phyloP scores from a whole-genome alignment of 225 moss, liverwort and hornwort species.

The Anthoceros angustus region DNA sequence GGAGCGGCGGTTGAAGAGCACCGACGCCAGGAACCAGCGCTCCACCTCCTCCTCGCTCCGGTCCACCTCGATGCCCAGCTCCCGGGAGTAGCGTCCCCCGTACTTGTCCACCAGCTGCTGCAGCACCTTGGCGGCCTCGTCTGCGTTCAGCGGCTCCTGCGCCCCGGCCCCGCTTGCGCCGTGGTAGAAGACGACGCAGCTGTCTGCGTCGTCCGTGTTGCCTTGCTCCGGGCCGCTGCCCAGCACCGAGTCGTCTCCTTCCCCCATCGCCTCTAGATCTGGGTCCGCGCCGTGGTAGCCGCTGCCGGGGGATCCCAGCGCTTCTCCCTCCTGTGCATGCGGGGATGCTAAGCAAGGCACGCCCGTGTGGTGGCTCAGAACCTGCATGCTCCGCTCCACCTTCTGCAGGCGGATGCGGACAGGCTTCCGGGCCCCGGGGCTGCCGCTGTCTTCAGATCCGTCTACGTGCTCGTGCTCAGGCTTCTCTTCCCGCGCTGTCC shows the following conservation, averaged over 20 bases:
- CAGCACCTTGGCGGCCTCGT: constrained; percentile 13
- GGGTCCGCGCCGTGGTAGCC: neutral
- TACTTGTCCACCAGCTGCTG: constrained; percentile 23
- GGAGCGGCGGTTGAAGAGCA: constrained; percentile 29
- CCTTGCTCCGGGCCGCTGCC: neutral
- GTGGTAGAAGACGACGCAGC: neutral
- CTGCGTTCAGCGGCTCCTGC: neutral
- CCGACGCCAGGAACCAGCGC: constrained; percentile 29
- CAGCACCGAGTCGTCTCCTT: neutral
- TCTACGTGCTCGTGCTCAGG: neutral
- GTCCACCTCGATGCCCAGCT: constrained; percentile 26
- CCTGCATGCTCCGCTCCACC: neutral
- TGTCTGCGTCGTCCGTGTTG: neutral
- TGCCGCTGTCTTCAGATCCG: no score
- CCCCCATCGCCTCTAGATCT: neutral
- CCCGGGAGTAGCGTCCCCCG: constrained; percentile 27
- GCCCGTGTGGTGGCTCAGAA: neutral
- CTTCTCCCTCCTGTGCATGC: neutral
- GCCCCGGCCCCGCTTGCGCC: no score
- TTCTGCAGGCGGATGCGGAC: neutral
- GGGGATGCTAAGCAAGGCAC: neutral
- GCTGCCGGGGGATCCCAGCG: no score
- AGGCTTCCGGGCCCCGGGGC: neutral
- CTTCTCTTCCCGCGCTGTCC: neutral
- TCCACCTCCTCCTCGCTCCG: constrained; percentile 30